Percentiles rank a stretch among this genome's conserved stretches.
phyloP scores from a whole-genome alignment of 139 green algal genomes.

The Chlorella vulgaris region DNA sequence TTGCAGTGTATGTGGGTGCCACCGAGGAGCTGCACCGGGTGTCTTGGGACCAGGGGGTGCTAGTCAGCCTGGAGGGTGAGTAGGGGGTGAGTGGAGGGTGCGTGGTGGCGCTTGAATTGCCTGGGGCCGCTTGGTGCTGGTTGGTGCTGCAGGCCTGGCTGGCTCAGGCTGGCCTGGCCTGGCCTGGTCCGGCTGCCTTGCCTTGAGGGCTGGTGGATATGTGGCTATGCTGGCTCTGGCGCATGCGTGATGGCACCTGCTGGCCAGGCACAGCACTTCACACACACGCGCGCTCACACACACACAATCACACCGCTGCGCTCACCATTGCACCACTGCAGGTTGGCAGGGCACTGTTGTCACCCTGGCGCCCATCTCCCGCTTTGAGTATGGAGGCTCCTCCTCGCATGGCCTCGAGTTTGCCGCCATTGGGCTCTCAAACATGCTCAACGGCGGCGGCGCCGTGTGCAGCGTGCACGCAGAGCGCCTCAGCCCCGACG shows the following conservation, averaged over 20 bases:
- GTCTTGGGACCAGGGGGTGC: conserved; percentile 11
- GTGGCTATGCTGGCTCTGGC: no score
- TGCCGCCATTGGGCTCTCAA: conserved; percentile 66
- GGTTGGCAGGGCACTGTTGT: conserved; percentile 15
- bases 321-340: neutral
- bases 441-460: conserved; percentile 83
- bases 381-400: conserved; percentile 14
- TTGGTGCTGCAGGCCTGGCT: no score
- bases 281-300: no score
- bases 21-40: conserved; percentile 25
- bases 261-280: no score
- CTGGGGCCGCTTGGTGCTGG: no score
- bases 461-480: conserved; percentile 46
- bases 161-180: no score
- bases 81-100: no score
- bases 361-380: conserved; percentile 17
- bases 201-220: no score
- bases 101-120: no score
- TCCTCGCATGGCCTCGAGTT: conserved; percentile 46
- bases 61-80: conserved; percentile 23
- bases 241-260: no score
- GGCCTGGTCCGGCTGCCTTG: no score
- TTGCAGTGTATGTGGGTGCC: conserved; percentile 9
- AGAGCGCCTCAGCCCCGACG: neutral
- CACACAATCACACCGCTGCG: no score